Base-by-base conservation (phyloP, 192 early-diverging fungal species). In the Mortierella antarctica region DNA sequence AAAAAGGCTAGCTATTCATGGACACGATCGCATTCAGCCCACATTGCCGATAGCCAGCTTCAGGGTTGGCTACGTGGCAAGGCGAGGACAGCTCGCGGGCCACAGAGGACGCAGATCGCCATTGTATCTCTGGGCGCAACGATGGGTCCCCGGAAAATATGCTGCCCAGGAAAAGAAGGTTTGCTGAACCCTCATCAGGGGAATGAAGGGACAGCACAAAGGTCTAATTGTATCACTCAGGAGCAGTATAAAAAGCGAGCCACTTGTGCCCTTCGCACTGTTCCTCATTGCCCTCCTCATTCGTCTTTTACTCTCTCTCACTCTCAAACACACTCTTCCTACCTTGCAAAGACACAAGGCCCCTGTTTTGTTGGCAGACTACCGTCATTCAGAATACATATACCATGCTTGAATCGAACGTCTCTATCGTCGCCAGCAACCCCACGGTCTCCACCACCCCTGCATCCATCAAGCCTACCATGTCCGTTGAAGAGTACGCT, bases 401-500 rank as follows among this genome's bases (percentile, higher is more conserved):
- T 63, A 31, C 31, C 31, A 31, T 55, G 54, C n/a, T 18, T 20
- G 13, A 55, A 21, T 20, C 17, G n/a, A 73, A 41, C 57, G 61
- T 65, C 70, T 17, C 52, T 57, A 54, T 14, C 44, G 51, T 20
- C 15, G 58, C 41, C 21, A 6, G 44, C 31, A 9, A 6, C 52
- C 48, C 23, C 62, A 46, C 54, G 46, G 39, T 46, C 20, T 15
- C 18, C 54, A 39, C 45, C 18, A 49, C 11, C 66, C 14, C 44
- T 45, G 55, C 48, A 57, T 44, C 57, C 58, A 67, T 53, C 65
- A 60, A 67, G 51, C 41, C 64, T 14, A 45, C 31, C 46, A 72
- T 59, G 47, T 67, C 77, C 12, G 45, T 68, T 47, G 50, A 48
- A 10, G 77, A 62, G 4, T 71, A 67, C n/a, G 77, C 77, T 18